Evolutionary conservation across 495 filamentous ascomycete species (phyloP), one percentile per base, ranked within the genome.

Genomic region (Saxophila tyrrhenica): DNA sequence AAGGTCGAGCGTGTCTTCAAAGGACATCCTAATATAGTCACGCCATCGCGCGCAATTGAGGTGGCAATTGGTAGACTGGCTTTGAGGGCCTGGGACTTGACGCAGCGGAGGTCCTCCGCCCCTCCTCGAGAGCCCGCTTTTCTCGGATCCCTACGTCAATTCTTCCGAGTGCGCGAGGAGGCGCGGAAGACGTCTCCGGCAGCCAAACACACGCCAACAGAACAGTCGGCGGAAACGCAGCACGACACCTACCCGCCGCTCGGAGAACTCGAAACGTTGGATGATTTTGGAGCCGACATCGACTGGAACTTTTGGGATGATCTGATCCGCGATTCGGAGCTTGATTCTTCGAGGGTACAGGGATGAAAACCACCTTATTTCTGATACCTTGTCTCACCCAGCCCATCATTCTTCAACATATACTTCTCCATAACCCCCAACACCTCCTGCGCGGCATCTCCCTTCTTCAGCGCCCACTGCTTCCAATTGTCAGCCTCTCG

Each of bases 401-500:
- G 45, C 45, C 23, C 23, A 25, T 13, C 10, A 17, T 48, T 20
- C 20, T n/a, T 20, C 10, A 23, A 17, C 19, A 48, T 25, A 17
- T 48, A 48, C 20, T 47, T 50, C 39, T 32, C 51, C 20, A 55
- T 35, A 54, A 39, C 38, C 20, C 53, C 21, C 38, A 29, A 10
- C 32, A 61, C 61, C 10, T 48, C 46, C 25, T 50, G 11, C 23
- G 57, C 20, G 0, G 50, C 20, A 22, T 60, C 61, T 1, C 19
- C 24, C 54, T 17, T 48, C 41, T 39, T 52, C 39, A 0, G 17
- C 20, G 42, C 46, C 19, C 51, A 51, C 20, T 58, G 19, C 41
- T 59, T 48, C 72, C 69, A 73, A 2, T 54, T 47, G 16, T 44
- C 54, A 42, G 57, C 70, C 39, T 61, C 61, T 39, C 67, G 50